Conservation (phyloP, 2,329 filamentous ascomycete genomes). For the Coleophoma cylindrospora region DNA sequence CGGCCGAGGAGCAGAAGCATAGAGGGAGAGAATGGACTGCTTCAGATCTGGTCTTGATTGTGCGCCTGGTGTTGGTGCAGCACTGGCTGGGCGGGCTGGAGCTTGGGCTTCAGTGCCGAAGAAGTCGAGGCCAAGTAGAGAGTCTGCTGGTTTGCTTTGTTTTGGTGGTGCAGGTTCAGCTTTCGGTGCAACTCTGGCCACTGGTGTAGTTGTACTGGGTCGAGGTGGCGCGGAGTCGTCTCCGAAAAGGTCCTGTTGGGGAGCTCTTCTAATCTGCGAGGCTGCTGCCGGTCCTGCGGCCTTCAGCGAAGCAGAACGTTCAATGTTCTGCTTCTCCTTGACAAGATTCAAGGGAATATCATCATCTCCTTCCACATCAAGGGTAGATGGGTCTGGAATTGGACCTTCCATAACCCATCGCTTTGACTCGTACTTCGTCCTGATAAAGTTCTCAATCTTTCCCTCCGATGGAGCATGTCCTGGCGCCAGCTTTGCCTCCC, state of each 20-base stretch:
- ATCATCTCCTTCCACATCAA: conserved; percentile 82
- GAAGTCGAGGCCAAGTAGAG: conserved; percentile 88
- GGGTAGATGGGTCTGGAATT: conserved; percentile 84
- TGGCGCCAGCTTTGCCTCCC: conserved; percentile 88
- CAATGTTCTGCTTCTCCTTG: conserved; percentile 61
- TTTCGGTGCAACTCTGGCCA: conserved; percentile 50
- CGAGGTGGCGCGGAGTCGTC: conserved; percentile 61
- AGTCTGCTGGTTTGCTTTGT: conserved; percentile 71
- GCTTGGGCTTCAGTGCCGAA: conserved; percentile 68
- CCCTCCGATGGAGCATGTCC: conserved; percentile 92
- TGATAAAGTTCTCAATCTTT: conserved; percentile 99
- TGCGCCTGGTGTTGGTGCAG: conserved; percentile 57
- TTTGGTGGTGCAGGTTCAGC: conserved; percentile 62
- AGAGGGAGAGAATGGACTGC: conserved; percentile 93
- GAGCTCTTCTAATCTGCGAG: conserved; percentile 32
- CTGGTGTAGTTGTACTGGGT: conserved; percentile 66
- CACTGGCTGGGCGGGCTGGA: conserved; percentile 78
- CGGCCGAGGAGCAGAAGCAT: conserved; percentile 79
- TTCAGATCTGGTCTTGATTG: conserved; percentile 90
- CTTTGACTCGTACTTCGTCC: conserved; percentile 98
- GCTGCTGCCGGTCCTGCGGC: conserved; percentile 22
- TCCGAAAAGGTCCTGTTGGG: conserved; percentile 76
- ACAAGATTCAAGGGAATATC: conserved; percentile 64
- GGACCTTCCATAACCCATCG: conserved; percentile 98
- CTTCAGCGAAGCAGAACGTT: conserved; percentile 36